phyloP scores from a whole-genome alignment of 2,329 filamentous ascomycete species.

The Fusarium lyarnte region DNA sequence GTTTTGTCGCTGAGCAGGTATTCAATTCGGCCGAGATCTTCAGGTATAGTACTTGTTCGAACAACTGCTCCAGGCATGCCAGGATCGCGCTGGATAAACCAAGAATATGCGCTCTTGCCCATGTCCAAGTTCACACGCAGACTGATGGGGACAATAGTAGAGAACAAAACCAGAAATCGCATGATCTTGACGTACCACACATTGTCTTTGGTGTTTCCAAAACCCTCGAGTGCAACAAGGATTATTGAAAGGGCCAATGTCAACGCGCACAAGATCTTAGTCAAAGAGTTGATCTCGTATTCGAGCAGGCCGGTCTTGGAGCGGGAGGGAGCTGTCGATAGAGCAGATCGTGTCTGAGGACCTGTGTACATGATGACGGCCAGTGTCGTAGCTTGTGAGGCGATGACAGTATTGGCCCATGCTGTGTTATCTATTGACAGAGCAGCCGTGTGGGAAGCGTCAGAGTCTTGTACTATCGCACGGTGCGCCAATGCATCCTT shows the following conservation, averaged over 20 bases:
- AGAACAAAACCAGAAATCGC: slow-evolving; percentile 97
- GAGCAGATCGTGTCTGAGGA: slow-evolving; percentile 88
- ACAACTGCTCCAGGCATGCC: slow-evolving; percentile 94
- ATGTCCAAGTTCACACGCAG: slow-evolving; percentile 96
- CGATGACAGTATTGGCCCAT: slow-evolving; percentile 97
- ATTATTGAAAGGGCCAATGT: slow-evolving; percentile 88
- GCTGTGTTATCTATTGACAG: slow-evolving; percentile 96
- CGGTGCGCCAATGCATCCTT: slow-evolving; percentile 58
- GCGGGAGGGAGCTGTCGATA: slow-evolving; percentile 90
- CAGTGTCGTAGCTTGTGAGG: slow-evolving; percentile 87
- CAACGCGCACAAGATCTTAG: slow-evolving; percentile 92
- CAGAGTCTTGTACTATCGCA: slow-evolving; percentile 47
- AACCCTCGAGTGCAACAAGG: slow-evolving; percentile 87
- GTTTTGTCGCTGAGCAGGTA: slow-evolving; percentile 98
- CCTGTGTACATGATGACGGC: slow-evolving; percentile 96
- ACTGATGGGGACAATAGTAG: slow-evolving; percentile 98
- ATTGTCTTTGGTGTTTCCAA: slow-evolving; percentile 71
- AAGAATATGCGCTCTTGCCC: slow-evolving; percentile 95
- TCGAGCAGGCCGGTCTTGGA: slow-evolving; percentile 95
- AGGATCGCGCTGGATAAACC: slow-evolving; percentile 91
- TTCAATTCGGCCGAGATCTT: slow-evolving; percentile 94
- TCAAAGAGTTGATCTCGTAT: slow-evolving; percentile 95
- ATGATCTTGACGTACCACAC: slow-evolving; percentile 97
- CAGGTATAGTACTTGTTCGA: slow-evolving; percentile 95
- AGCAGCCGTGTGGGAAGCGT: slow-evolving; percentile 68